These are phyloP conservation scores for Penicillium sp. DNA, from an alignment of 2,329 filamentous ascomycete genomes.

Conservation along the genomic window DNA sequence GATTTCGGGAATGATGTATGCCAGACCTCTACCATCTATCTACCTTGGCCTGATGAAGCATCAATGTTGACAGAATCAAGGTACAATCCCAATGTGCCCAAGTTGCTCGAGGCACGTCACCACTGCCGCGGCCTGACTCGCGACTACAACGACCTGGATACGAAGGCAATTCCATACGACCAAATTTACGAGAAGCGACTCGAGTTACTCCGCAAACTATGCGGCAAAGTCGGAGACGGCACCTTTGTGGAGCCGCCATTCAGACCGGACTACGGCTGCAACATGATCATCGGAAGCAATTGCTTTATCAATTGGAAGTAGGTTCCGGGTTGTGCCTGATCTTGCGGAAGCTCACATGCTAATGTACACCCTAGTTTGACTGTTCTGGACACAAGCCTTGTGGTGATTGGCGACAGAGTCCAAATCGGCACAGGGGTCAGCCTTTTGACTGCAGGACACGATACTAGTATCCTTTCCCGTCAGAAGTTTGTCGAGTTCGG, in stretches of 20 bases:
- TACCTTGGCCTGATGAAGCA: neutral
- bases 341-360: neutral
- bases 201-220: slow-evolving; percentile 28
- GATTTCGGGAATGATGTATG: slow-evolving; percentile 39
- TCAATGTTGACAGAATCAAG: slow-evolving; percentile 10
- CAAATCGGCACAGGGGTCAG: slow-evolving; percentile 57
- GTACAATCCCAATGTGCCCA: slow-evolving; percentile 30
- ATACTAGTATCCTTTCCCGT: slow-evolving; percentile 51
- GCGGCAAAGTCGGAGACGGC: slow-evolving; percentile 31
- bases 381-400: slow-evolving; percentile 55
- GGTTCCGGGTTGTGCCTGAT: neutral
- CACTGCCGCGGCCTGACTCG: slow-evolving; percentile 25
- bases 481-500: slow-evolving; percentile 55
- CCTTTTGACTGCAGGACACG: slow-evolving; percentile 57
- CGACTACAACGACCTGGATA: slow-evolving; percentile 33
- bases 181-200: slow-evolving; percentile 28
- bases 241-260: slow-evolving; percentile 36
- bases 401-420: slow-evolving; percentile 57
- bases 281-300: slow-evolving; percentile 31
- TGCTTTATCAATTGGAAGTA: slow-evolving; percentile 37
- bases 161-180: slow-evolving; percentile 28
- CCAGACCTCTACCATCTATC: neutral
- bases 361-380: slow-evolving; percentile 51
- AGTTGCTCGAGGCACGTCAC: slow-evolving; percentile 30
- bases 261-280: slow-evolving; percentile 34